Evolutionary conservation across 148 eudicot species (phyloP).

Genomic region (Agrostemma githago): DNA sequence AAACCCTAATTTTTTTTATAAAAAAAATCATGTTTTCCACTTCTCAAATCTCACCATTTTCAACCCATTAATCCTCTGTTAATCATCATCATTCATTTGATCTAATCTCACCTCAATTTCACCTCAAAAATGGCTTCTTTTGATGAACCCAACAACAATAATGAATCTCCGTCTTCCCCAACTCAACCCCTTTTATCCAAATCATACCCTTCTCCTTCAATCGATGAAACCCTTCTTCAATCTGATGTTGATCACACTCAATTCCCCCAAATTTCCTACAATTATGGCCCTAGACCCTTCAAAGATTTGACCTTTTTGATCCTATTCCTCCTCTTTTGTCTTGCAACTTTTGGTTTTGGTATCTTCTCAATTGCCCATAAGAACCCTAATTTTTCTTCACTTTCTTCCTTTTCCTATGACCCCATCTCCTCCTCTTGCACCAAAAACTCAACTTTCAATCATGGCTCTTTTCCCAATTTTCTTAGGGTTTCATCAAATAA

Average conservation of each 20-base stretch:
- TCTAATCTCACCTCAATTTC: background rate
- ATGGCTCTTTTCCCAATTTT: slow-evolving; percentile 9
- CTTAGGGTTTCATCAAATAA: slow-evolving; percentile 15
- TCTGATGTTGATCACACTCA: slow-evolving; percentile 44
- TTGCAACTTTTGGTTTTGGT: slow-evolving; percentile 73
- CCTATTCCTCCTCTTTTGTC: slow-evolving; percentile 47
- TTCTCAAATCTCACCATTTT: slow-evolving; percentile 4
- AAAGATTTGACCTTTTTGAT: slow-evolving; percentile 75
- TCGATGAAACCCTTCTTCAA: slow-evolving; percentile 30
- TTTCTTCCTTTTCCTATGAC: slow-evolving; percentile 51
- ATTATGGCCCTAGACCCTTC: slow-evolving; percentile 51
- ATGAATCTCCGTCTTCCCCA: slow-evolving; percentile 18
- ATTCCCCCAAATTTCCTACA: slow-evolving; percentile 67
- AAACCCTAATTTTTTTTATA: background rate
- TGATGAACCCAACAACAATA: background rate
- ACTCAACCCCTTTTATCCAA: slow-evolving; percentile 66
- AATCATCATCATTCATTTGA: background rate
- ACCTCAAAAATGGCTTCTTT: background rate
- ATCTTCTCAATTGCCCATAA: slow-evolving; percentile 59
- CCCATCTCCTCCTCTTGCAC: slow-evolving; percentile 49
- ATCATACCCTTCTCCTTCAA: slow-evolving; percentile 42
- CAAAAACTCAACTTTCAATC: slow-evolving; percentile 23
- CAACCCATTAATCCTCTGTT: background rate
- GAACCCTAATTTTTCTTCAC: slow-evolving; percentile 47
- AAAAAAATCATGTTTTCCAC: background rate